Conservation (phyloP, 768 basidiomycete genomes). For the Lactarius hengduanensis region DNA sequence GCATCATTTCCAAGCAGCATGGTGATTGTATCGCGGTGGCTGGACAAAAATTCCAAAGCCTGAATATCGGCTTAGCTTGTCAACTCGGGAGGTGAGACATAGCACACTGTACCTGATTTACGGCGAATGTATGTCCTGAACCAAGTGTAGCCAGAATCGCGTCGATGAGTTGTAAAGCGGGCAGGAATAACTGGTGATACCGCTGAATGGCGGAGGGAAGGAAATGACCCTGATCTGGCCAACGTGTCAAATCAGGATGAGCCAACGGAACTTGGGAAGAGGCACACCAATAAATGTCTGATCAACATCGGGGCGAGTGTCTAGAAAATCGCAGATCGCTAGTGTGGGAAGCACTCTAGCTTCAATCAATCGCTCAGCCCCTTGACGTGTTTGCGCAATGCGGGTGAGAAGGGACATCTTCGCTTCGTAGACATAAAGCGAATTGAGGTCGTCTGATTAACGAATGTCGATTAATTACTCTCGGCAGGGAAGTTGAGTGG, state of each 20-base stretch:
- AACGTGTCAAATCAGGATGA: conserved; percentile 15
- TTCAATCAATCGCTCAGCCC: conserved; percentile 83
- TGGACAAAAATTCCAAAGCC: conserved; percentile 79
- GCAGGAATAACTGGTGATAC: conserved; percentile 89
- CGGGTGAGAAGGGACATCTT: conserved; percentile 89
- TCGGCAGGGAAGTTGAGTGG: background rate
- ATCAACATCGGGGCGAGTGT: conserved; percentile 79
- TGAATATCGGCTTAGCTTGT: conserved; percentile 33
- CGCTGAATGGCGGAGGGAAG: conserved; percentile 83
- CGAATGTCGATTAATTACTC: background rate
- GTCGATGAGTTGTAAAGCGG: conserved; percentile 77
- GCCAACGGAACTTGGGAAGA: background rate
- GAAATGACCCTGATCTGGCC: conserved; percentile 78
- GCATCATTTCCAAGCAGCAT: conserved; percentile 78
- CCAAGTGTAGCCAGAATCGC: conserved; percentile 79
- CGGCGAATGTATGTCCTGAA: conserved; percentile 59
- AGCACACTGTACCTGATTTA: conserved; percentile 55
- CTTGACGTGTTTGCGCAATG: conserved; percentile 76
- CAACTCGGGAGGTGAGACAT: background rate
- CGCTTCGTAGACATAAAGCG: conserved; percentile 91
- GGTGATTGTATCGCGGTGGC: conserved; percentile 80
- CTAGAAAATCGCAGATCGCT: conserved; percentile 83
- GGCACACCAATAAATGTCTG: conserved; percentile 74
- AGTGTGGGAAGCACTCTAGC: conserved; percentile 70
- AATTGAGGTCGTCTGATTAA: conserved; percentile 76